These are phyloP conservation scores for Blastocystis sp. DNA, from an alignment of 352 stramenopile species.

Conservation along the genomic window DNA sequence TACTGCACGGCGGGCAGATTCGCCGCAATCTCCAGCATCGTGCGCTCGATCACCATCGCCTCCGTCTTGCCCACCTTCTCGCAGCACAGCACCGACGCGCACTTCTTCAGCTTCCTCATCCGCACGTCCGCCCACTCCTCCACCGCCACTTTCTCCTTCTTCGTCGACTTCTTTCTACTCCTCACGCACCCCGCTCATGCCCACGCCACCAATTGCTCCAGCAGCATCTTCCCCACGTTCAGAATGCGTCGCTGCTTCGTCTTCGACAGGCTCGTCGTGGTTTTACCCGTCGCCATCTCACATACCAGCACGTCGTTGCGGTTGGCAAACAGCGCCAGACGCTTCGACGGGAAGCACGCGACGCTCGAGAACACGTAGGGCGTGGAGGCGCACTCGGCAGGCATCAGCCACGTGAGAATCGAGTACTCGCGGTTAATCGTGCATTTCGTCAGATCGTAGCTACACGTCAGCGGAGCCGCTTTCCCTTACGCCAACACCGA, in stretches of 20 bases:
- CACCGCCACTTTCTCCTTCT: not conserved
- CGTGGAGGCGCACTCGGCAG: not conserved
- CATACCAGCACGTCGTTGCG: not conserved
- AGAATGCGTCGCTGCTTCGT: not conserved
- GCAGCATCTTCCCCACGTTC: not conserved
- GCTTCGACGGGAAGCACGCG: not conserved
- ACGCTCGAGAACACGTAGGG: not conserved
- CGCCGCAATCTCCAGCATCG: conserved; percentile 18
- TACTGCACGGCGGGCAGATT: conserved; percentile 40
- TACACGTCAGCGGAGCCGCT: too few relatives aligned
- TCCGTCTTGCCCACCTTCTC: not conserved
- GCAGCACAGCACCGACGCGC: not conserved
- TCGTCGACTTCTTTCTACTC: not conserved
- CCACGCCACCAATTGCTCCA: conserved; percentile 7
- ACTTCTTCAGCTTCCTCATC: not conserved
- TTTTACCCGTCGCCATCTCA: not conserved
- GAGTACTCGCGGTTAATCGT: not conserved
- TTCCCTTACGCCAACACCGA: not conserved
- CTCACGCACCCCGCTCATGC: not conserved
- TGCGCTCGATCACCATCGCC: conserved; percentile 8
- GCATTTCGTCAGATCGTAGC: not conserved
- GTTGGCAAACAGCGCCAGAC: not conserved
- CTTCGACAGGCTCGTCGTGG: not conserved
- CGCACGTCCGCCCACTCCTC: not conserved
- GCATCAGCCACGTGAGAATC: not conserved